A percentile compares a stretch with the other conserved stretches of the same genome.
These are phyloP conservation scores for Salicornia ramosissima DNA, from an alignment of 148 eudicot species.

Conservation along the genomic window DNA sequence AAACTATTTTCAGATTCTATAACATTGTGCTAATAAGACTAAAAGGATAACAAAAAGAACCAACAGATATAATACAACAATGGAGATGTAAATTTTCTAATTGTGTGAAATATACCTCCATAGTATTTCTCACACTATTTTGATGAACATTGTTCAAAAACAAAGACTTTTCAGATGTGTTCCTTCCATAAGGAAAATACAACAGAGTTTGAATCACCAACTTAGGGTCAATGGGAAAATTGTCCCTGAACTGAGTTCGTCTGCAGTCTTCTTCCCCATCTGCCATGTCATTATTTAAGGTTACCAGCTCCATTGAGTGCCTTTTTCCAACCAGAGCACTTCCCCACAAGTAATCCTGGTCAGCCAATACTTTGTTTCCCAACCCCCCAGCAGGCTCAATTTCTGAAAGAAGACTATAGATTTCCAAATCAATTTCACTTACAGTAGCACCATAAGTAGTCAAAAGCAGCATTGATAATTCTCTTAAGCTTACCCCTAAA, in stretches of 20 bases:
- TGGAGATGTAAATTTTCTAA: not conserved
- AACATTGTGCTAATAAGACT: not conserved
- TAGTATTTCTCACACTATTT: slow-evolving; percentile 26
- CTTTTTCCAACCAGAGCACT: slow-evolving; percentile 49
- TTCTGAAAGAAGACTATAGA: slow-evolving; percentile 53
- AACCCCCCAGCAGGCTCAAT: slow-evolving; percentile 42
- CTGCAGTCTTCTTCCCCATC: slow-evolving; percentile 49
- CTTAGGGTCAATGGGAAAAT: slow-evolving; percentile 72
- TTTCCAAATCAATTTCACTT: slow-evolving; percentile 72
- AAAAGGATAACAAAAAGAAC: not conserved
- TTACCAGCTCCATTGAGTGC: slow-evolving; percentile 29
- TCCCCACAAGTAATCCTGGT: slow-evolving; percentile 94
- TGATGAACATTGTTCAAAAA: slow-evolving; percentile 20
- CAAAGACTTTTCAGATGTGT: slow-evolving; percentile 24
- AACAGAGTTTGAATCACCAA: slow-evolving; percentile 65
- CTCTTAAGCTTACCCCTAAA: slow-evolving; percentile 52
- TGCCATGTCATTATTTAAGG: slow-evolving; percentile 21
- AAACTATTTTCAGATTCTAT: slow-evolving; percentile 9
- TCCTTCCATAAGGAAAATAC: slow-evolving; percentile 60
- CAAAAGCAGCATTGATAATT: slow-evolving; percentile 59
- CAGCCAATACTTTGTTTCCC: slow-evolving; percentile 38
- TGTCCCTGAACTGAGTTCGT: slow-evolving; percentile 72
- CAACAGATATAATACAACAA: not conserved
- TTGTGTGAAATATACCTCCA: slow-evolving; percentile 39
- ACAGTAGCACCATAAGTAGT: slow-evolving; percentile 84